These are phyloP conservation scores for Pelargonium myrrhifolium DNA, from an alignment of 441 rosid genomes.

Conservation along the genomic window DNA sequence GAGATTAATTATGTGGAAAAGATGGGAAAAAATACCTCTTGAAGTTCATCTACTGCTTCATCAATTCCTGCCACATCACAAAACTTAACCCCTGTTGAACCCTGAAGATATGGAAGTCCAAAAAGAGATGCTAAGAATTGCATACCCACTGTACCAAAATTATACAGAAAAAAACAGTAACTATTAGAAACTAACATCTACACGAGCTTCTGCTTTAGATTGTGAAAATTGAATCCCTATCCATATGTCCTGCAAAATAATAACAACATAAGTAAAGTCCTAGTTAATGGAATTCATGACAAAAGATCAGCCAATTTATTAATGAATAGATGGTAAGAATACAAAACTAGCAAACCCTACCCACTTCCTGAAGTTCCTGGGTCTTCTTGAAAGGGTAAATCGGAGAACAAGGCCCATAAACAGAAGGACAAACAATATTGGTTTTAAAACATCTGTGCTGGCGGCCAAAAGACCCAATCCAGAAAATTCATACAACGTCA, in stretches of 20 bases:
- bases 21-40: slow-evolving; percentile 51
- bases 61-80: slow-evolving; percentile 92
- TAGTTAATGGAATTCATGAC: not conserved
- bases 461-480: slow-evolving; percentile 74
- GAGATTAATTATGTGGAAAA: slow-evolving; percentile 12
- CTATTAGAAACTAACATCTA: slow-evolving; percentile 56
- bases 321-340: slow-evolving; percentile 7
- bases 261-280: slow-evolving; percentile 13
- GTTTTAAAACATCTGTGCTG: slow-evolving; percentile 70
- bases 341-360: slow-evolving; percentile 32
- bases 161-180: slow-evolving; percentile 11
- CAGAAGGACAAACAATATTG: slow-evolving; percentile 60
- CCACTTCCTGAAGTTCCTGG: slow-evolving; percentile 96
- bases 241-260: slow-evolving; percentile 71
- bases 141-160: slow-evolving; percentile 12
- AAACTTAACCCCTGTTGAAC: slow-evolving; percentile 90
- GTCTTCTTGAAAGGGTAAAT: slow-evolving; percentile 83
- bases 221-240: slow-evolving; percentile 94
- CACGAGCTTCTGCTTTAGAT: slow-evolving; percentile 98
- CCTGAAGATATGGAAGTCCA: slow-evolving; percentile 38
- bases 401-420: slow-evolving; percentile 84
- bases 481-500: slow-evolving; percentile 56
- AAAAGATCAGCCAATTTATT: slow-evolving; percentile 5
- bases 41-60: slow-evolving; percentile 97
- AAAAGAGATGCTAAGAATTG: slow-evolving; percentile 20